Base-by-base conservation (phyloP, 75 land plant genomes). In the Pinus albicaulis region DNA sequence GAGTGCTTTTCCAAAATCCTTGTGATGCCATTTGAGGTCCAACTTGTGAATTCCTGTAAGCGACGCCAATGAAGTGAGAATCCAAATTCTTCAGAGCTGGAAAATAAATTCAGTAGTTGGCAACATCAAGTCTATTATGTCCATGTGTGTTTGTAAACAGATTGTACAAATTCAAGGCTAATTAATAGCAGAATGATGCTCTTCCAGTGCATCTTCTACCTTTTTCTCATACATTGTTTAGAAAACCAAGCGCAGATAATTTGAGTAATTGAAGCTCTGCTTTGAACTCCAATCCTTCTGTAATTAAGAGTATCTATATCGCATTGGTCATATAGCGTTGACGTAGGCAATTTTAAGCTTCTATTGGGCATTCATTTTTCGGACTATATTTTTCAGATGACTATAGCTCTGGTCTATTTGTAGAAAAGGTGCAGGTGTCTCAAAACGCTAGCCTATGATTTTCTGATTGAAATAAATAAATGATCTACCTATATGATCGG, bases 31-130 rank as follows among this genome's bases (percentile, higher is more conserved):
- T 68, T 68, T 68, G 48, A 68, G 71, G 53, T 68, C 41, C 71
- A 68, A 41, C 52, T 68, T 68, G 71, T 68, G 71, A 68, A 68
- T 41, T 38, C 71, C 71, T 68, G 71, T 13, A 38, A 68, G 24
- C 20, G 41, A 68, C n/a, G 13, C 11, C 38, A 68, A 41, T 68
- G 38, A 38, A 68, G 12, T 68, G 48, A 68, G 23, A 68, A 68
- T 68, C 11, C 68, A 31, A 68, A 68, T n/a, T 44, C 52, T 28
- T 8, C 48, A 16, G 41, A 41, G 53, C n/a, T 41, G 38, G 13
- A 38, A 68, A 68, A 38, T 8, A 68, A 66, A 17, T 66, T 66
- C 28, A 36, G 44, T 41, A 26, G 36, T 65, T 15, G 20, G 17
- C 19, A 31, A 16, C 7, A 28, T 34, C 24, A n/a, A 59, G 19